Percentiles rank a stretch among this genome's conserved stretches.
Conservation (phyloP, 2,329 filamentous ascomycete genomes). For the Septoria linicola region DNA sequence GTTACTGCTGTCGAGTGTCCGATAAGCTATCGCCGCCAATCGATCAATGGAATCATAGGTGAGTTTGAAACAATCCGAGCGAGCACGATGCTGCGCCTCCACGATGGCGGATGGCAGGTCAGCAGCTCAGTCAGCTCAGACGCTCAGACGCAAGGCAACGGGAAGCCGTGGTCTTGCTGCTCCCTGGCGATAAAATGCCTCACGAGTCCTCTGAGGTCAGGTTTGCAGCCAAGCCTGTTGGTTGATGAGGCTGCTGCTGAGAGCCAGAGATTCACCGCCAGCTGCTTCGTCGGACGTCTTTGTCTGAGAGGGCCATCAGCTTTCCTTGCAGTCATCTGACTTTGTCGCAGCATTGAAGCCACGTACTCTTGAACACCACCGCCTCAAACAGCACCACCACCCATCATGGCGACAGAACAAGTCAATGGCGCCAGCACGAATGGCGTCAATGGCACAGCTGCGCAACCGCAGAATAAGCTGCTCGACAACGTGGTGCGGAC, state of each 20-base stretch:
- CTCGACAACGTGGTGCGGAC: constrained; percentile 55
- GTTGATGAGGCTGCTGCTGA: not conserved
- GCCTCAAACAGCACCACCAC: not conserved
- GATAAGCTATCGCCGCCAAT: too few relatives aligned
- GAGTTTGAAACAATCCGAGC: too few relatives aligned
- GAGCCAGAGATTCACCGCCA: constrained; percentile 11
- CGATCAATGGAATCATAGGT: too few relatives aligned
- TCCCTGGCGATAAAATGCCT: too few relatives aligned
- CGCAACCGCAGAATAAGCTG: constrained; percentile 52
- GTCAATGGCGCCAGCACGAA: constrained; percentile 9
- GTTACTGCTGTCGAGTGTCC: too few relatives aligned
- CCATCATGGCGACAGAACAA: constrained; percentile 21
- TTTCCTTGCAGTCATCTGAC: not conserved
- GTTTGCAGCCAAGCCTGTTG: too few relatives aligned
- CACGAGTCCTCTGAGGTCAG: too few relatives aligned
- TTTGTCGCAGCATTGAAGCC: not conserved
- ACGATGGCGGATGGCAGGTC: too few relatives aligned
- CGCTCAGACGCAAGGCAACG: too few relatives aligned
- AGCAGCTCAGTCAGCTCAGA: too few relatives aligned
- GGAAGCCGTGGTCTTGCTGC: too few relatives aligned
- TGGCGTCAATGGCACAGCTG: constrained; percentile 16
- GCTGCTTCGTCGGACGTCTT: not conserved
- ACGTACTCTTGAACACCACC: not conserved
- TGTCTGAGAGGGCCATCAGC: not conserved
- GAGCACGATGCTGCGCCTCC: too few relatives aligned